Base-by-base conservation (phyloP, 2,329 filamentous ascomycete species). In the Apiospora aurea region DNA sequence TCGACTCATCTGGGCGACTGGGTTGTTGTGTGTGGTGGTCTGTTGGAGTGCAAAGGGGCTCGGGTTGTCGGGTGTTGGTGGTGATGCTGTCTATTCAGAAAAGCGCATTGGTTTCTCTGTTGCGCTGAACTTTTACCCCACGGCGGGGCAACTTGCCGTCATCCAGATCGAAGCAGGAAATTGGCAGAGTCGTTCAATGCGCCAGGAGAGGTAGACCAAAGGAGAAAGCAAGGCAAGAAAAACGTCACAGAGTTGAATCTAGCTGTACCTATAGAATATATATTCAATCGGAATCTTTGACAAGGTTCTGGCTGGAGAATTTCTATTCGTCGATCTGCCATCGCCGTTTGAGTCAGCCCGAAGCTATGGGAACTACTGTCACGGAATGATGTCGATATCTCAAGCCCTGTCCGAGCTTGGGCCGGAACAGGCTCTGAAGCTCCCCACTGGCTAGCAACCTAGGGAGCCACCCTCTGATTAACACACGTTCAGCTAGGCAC, bases 1-100 rank as follows among this genome's bases (percentile, higher is more conserved):
- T 44, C 78, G 77, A 74, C 78, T 81, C 79, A 81, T 81, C 53
- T 71, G 57, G 44, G 18, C 41, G n/a, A 18, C 1, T 68, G 44
- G 29, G 4, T 3, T 38, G 14, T 43, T 44, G 21, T 24, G 34
- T 18, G 29, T 14, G 24, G 14, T 11, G 26, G 43, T 13, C 46
- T 47, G 41, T 61, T 34, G 41, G 26, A 18, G 26, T 68, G 0
- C 21, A 49, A 49, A 49, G 46, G 21, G 46, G 18, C 21, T 49
- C 10, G 21, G 10, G 46, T n/a, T n/a, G 46, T 21, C 21, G 46
- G 46, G 41, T 21, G 43, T 26, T 47, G 24, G n/a, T 44, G 44
- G 8, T 14, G 66, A 44, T 26, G 38, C 13, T 29, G 41, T 46
- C 24, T 46, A 67, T 34, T 41, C 29, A 41, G 57, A 21, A 41